Base-by-base conservation (phyloP, 2,329 filamentous ascomycete genomes). In the Fusarium dlaminii region DNA sequence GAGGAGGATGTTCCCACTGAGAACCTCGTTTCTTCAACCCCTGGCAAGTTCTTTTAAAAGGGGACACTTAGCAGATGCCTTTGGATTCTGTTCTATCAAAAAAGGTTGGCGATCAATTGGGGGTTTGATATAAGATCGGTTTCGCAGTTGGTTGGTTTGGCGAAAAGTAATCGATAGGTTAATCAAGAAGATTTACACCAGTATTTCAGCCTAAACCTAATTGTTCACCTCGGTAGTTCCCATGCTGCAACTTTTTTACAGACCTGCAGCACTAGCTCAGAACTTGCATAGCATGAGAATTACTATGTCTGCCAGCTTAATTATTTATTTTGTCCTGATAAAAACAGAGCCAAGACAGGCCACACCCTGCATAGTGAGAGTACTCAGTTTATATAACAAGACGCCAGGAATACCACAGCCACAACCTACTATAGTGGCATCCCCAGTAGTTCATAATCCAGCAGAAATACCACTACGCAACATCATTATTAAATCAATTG, bases 1-100 rank as follows among this genome's bases (percentile, higher is more conserved):
- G 79, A 82, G 27, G 77, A 81, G 15, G 83, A 79, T n/a, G 52
- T 66, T 43, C 64, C 73, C 20, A 66, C 72, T 4, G 78, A 80
- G 46, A 74, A 68, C 30, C 45, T 79, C 40, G 68, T 78, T 22
- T 68, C 77, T 32, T 77, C 80, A 48, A 85, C 85, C 73, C 77
- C 83, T 51, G 88, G 88, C 68, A 90, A 87, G 81, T 90, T 90
- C 80, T 89, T 90, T 74, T 90, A 82, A 75, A 75, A 36, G 22
- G 17, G 27, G 34, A 32, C 56, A n/a, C 32, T 42, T 7, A 46
- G 36, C 62, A 67, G 66, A 63, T 70, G 52, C 52, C 55, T 11
- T 37, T 63, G 32, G 51, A 72, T 65, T 51, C 45, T 54, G 61
- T 59, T 68, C 49, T n/a, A 45, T 52, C 11, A 48, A 27, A 12